Conservation (phyloP, 1,284 basidiomycete species). For the Cryptococcus maquisensis region DNA sequence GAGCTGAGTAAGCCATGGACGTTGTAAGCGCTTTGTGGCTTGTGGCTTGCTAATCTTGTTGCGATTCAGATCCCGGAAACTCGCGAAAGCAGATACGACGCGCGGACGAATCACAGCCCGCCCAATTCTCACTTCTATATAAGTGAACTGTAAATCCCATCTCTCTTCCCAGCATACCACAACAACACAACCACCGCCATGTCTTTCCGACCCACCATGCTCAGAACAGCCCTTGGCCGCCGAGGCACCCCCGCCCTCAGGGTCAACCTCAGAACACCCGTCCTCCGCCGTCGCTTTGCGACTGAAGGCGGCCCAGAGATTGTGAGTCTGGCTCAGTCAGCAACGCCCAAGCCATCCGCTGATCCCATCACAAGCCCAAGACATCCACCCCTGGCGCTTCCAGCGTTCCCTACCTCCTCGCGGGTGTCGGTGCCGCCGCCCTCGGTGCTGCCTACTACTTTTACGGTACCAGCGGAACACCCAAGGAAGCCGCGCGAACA, state of each 20-base stretch:
- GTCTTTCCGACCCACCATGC: slow-evolving; percentile 34
- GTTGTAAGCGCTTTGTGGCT: no score
- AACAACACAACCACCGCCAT: slow-evolving; percentile 14
- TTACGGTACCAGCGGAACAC: slow-evolving; percentile 36
- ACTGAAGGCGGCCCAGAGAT: slow-evolving; percentile 24
- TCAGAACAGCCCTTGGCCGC: slow-evolving; percentile 25
- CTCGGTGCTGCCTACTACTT: slow-evolving; percentile 46
- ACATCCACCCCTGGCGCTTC: slow-evolving; percentile 34
- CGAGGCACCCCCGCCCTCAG: slow-evolving; percentile 14
- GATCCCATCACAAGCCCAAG: slow-evolving; percentile 16
- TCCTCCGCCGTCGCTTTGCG: slow-evolving; percentile 31
- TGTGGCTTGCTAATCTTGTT: no score
- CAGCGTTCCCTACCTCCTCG: slow-evolving; percentile 33
- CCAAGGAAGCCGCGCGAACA: slow-evolving; percentile 53
- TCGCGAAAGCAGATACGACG: not conserved
- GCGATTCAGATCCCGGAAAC: no score
- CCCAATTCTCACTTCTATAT: not conserved
- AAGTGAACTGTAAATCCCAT: not conserved
- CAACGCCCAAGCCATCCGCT: not conserved
- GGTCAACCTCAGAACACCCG: slow-evolving; percentile 21
- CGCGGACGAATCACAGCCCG: not conserved
- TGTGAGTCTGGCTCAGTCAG: slow-evolving; percentile 18
- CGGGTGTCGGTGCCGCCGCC: slow-evolving; percentile 36
- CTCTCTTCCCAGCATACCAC: not conserved
- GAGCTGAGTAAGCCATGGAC: no score